phyloP scores from a whole-genome alignment of 2,329 filamentous ascomycete species.

The Cladosporium sp. region DNA sequence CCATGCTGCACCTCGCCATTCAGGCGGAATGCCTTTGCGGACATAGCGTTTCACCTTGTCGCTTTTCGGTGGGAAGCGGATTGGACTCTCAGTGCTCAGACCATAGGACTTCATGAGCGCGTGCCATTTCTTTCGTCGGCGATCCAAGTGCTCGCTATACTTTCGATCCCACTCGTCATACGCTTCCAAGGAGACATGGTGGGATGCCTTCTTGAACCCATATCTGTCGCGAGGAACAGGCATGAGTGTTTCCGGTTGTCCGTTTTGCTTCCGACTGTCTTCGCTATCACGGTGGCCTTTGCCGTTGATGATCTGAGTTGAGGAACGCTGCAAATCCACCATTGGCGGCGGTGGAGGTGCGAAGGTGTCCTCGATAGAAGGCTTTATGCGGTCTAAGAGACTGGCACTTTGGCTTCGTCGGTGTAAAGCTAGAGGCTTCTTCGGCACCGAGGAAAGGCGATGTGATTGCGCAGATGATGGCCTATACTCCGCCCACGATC shows the following conservation, averaged over 20 bases:
- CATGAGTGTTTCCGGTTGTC: not conserved
- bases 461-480: slow-evolving; percentile 9
- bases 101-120: slow-evolving; percentile 71
- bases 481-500: not conserved
- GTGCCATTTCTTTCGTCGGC: slow-evolving; percentile 78
- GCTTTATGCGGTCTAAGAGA: slow-evolving; percentile 23
- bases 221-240: slow-evolving; percentile 67
- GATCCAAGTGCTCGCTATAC: slow-evolving; percentile 71
- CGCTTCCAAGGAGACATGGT: slow-evolving; percentile 69
- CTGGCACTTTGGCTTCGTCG: slow-evolving; percentile 31
- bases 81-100: slow-evolving; percentile 66
- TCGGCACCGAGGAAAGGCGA: not conserved
- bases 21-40: slow-evolving; percentile 87
- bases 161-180: slow-evolving; percentile 76
- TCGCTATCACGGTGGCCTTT: not conserved
- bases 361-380: slow-evolving; percentile 13
- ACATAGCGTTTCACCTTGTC: slow-evolving; percentile 86
- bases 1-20: slow-evolving; percentile 94
- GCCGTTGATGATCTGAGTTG: not conserved
- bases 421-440: slow-evolving; percentile 16
- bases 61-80: slow-evolving; percentile 72
- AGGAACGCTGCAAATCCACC: slow-evolving; percentile 4
- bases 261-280: not conserved
- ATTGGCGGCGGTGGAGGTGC: slow-evolving; percentile 12
- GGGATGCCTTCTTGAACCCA: slow-evolving; percentile 84